Evolutionary conservation across 257 asterid species (phyloP).

Genomic region (Solanum lycopersicoides): DNA sequence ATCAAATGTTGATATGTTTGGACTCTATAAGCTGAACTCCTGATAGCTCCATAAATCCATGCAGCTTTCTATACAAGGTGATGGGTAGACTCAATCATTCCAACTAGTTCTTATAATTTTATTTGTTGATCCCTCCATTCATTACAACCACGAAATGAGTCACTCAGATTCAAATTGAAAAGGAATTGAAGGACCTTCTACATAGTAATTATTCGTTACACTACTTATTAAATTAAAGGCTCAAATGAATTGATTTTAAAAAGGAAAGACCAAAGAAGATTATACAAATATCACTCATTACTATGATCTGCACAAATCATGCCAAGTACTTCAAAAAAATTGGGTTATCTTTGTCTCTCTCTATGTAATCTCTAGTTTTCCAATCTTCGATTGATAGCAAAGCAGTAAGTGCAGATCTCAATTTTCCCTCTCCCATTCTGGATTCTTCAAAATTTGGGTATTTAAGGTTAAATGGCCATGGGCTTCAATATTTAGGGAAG

Average conservation of each 20-base stretch:
- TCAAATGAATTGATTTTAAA: no score
- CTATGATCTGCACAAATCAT: conserved; percentile 13
- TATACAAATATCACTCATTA: background rate
- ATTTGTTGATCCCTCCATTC: background rate
- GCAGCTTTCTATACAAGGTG: background rate
- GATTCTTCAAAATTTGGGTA: no score
- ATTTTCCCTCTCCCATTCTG: no score
- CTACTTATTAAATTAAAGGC: background rate
- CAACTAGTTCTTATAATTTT: background rate
- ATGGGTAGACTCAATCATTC: background rate
- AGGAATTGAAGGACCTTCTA: background rate
- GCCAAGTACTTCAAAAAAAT: conserved; percentile 90
- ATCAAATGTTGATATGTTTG: background rate
- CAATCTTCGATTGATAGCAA: conserved; percentile 48
- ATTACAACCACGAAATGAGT: background rate
- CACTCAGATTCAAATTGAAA: background rate
- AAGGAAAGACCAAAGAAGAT: background rate
- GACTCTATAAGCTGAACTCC: background rate
- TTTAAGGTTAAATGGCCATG: no score
- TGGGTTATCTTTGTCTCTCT: conserved; percentile 85
- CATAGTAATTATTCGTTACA: background rate
- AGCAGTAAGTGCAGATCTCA: no score
- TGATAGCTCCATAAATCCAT: background rate
- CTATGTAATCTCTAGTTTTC: conserved; percentile 84
- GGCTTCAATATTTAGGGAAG: no score